Percentiles rank a stretch among this genome's conserved stretches.
Evolutionary conservation across 192 early-diverging fungal species (phyloP).

Genomic region (Coemansia sp.): DNA sequence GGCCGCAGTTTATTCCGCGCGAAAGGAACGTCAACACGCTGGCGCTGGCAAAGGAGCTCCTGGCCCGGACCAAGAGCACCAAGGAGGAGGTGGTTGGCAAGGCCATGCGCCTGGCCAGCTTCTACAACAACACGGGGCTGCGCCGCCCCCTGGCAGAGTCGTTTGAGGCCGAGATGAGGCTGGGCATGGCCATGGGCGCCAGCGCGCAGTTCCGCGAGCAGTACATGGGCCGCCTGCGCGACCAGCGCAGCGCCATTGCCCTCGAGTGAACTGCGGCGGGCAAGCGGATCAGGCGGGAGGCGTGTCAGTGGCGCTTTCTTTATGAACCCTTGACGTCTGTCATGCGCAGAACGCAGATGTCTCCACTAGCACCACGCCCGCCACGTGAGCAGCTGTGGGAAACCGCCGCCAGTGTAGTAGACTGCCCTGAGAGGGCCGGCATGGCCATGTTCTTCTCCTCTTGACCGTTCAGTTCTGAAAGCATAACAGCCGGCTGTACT

Average conservation of each 20-base stretch:
- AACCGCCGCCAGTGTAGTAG: too few relatives aligned
- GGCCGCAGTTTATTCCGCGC: constrained; percentile 37
- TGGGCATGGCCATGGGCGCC: constrained; percentile 34
- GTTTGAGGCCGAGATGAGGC: constrained; percentile 25
- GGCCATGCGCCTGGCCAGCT: constrained; percentile 12
- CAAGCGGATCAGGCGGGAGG: too few relatives aligned
- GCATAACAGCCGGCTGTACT: too few relatives aligned
- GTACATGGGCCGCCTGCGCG: constrained; percentile 21
- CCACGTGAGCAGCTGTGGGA: too few relatives aligned
- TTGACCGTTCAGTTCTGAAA: too few relatives aligned
- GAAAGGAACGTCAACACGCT: constrained; percentile 29
- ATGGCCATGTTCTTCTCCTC: too few relatives aligned
- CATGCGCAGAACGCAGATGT: too few relatives aligned
- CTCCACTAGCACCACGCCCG: too few relatives aligned
- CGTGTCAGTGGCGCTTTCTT: too few relatives aligned
- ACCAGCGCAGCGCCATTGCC: constrained; percentile 2
- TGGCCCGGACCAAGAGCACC: constrained; percentile 5
- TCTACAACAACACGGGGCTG: constrained; percentile 21
- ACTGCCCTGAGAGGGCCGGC: too few relatives aligned
- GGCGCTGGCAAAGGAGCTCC: constrained; percentile 27
- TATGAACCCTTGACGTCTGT: too few relatives aligned
- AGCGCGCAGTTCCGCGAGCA: constrained; percentile 21
- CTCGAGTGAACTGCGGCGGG: background rate
- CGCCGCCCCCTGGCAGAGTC: constrained; percentile 13
- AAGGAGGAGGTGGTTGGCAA: constrained; percentile 18